Conservation (phyloP, 495 filamentous ascomycete species). For the Usnea hakonensis region DNA sequence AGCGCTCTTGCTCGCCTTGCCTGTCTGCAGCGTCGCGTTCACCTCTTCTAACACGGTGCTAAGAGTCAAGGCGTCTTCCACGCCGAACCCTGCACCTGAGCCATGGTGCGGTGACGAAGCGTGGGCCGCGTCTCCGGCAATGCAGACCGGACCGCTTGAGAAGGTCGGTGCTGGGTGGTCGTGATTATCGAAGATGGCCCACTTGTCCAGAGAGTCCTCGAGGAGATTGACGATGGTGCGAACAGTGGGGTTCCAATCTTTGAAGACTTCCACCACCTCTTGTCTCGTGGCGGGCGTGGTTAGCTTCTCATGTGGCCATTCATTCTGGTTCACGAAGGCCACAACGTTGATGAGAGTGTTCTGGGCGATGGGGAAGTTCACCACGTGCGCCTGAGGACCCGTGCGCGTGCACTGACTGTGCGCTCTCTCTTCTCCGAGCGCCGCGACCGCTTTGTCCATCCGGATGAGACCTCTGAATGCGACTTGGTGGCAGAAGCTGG, state of each 20-base stretch:
- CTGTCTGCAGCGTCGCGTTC: slow-evolving; percentile 13
- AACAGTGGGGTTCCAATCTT: slow-evolving; percentile 33
- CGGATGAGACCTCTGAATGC: slow-evolving; percentile 49
- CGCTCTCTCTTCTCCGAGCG: slow-evolving; percentile 36
- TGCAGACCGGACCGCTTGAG: slow-evolving; percentile 31
- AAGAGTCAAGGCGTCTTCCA: slow-evolving; percentile 47
- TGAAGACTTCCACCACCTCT: slow-evolving; percentile 29
- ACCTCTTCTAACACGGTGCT: slow-evolving; percentile 31
- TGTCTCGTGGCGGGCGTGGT: slow-evolving; percentile 21
- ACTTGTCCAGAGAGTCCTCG: slow-evolving; percentile 42
- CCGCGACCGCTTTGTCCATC: slow-evolving; percentile 34
- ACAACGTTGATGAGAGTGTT: slow-evolving; percentile 41
- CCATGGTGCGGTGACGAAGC: slow-evolving; percentile 42
- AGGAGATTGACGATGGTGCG: slow-evolving; percentile 36
- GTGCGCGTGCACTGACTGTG: slow-evolving; percentile 37
- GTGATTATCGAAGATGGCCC: slow-evolving; percentile 48
- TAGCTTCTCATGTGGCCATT: slow-evolving; percentile 33
- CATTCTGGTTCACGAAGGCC: slow-evolving; percentile 35
- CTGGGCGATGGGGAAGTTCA: slow-evolving; percentile 39
- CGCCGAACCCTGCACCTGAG: slow-evolving; percentile 46
- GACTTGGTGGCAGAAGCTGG: slow-evolving; percentile 44
- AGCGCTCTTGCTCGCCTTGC: not conserved
- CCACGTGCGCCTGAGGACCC: slow-evolving; percentile 38
- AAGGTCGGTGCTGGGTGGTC: slow-evolving; percentile 39
- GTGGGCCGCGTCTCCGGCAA: slow-evolving; percentile 46